A percentile compares a stretch with the other conserved stretches of the same genome.
phyloP scores from a whole-genome alignment of 2,329 filamentous ascomycete species.

The Claviceps lovelessii region DNA sequence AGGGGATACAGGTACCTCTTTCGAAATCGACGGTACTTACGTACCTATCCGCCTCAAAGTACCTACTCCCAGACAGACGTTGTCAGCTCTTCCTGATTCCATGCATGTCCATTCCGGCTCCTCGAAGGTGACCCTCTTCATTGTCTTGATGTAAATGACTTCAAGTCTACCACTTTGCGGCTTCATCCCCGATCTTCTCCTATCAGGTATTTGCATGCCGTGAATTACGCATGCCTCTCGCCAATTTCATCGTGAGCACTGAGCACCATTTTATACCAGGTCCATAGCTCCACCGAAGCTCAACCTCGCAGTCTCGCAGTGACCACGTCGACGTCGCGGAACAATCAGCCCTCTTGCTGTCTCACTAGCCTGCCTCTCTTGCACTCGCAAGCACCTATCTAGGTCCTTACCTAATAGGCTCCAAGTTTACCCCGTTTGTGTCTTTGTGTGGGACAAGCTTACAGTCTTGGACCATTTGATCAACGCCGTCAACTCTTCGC shows the following conservation, averaged over 20 bases:
- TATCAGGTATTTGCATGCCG: neutral
- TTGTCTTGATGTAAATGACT: neutral
- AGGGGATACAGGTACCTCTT: no score
- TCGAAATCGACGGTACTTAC: no score
- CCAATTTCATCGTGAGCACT: neutral
- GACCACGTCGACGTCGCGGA: constrained; percentile 5
- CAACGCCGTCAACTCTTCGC: neutral
- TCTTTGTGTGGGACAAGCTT: neutral
- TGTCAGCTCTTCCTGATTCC: constrained; percentile 15
- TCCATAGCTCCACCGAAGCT: constrained; percentile 5
- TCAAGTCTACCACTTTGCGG: neutral
- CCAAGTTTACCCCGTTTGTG: neutral
- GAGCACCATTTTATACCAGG: neutral
- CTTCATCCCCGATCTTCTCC: neutral
- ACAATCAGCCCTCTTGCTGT: neutral
- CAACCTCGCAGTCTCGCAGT: constrained; percentile 1
- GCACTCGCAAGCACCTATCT: no score
- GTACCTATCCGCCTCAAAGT: no score
- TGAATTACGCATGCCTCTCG: neutral
- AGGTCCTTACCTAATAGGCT: no score
- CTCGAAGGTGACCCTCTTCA: neutral
- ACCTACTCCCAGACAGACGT: no score
- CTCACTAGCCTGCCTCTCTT: neutral
- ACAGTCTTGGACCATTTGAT: neutral
- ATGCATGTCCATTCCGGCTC: constrained; percentile 11